phyloP scores from a whole-genome alignment of 192 early-diverging fungal genomes.

The Spizellomyces punctatus region DNA sequence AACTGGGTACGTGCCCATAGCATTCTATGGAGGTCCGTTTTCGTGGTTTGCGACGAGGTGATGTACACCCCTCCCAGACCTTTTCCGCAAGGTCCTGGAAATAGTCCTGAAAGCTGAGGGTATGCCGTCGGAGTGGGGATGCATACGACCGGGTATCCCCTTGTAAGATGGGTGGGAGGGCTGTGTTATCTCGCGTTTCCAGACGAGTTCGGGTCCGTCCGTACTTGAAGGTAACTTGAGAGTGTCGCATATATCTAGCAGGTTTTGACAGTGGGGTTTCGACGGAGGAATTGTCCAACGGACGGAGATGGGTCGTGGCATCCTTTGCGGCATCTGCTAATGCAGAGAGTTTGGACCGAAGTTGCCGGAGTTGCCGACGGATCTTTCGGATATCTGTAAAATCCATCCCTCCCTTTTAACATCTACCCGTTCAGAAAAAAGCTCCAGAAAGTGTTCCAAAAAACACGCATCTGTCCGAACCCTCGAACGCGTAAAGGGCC shows the following conservation, averaged over 20 bases:
- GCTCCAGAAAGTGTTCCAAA: too few relatives aligned
- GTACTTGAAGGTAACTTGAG: neutral
- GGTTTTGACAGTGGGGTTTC: neutral
- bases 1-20: neutral
- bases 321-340: neutral
- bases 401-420: slow-evolving; percentile 1
- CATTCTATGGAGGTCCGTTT: neutral
- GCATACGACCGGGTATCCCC: neutral
- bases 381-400: slow-evolving; percentile 10
- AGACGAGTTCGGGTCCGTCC: neutral
- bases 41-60: neutral
- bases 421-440: neutral
- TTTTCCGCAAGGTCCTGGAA: slow-evolving; percentile 20
- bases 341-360: slow-evolving; percentile 14
- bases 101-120: neutral
- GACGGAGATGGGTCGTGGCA: neutral
- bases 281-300: neutral
- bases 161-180: neutral
- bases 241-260: neutral
- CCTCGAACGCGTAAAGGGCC: too few relatives aligned
- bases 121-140: slow-evolving; percentile 9
- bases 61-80: neutral
- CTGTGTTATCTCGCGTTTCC: neutral
- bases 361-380: slow-evolving; percentile 25
- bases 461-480: too few relatives aligned